Evolutionary conservation across 2,329 filamentous ascomycete species (phyloP).

Genomic region (Sclerotinia spermophila): DNA sequence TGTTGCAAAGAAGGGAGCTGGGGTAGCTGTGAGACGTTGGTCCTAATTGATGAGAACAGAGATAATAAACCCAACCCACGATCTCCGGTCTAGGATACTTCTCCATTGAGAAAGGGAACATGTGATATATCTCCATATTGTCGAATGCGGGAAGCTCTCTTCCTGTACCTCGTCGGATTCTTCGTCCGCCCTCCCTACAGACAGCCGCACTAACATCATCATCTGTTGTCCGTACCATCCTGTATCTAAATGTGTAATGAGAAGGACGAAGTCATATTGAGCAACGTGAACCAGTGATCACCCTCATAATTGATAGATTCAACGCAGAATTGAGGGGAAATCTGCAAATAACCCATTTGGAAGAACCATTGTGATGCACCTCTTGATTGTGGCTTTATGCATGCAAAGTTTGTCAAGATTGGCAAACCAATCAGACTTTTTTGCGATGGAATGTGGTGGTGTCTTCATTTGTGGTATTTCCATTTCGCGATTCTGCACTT

Average conservation of each 20-base stretch:
- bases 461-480: background rate
- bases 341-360: background rate
- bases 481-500: background rate
- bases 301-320: background rate
- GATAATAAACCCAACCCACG: background rate
- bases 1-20: slow-evolving; percentile 60
- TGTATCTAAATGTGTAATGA: background rate
- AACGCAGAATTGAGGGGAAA: background rate
- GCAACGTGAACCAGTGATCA: background rate
- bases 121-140: background rate
- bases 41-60: background rate
- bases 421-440: background rate
- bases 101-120: background rate
- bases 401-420: background rate
- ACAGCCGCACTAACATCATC: background rate
- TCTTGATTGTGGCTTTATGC: background rate
- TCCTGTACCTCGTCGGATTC: background rate
- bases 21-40: slow-evolving; percentile 43
- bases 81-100: background rate
- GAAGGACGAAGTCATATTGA: background rate
- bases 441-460: background rate
- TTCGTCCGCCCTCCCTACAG: background rate
- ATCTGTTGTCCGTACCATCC: slow-evolving; percentile 3
- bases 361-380: background rate
- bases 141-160: background rate